phyloP scores from a whole-genome alignment of 768 basidiomycete genomes.

The Phylloporus arenicola region DNA sequence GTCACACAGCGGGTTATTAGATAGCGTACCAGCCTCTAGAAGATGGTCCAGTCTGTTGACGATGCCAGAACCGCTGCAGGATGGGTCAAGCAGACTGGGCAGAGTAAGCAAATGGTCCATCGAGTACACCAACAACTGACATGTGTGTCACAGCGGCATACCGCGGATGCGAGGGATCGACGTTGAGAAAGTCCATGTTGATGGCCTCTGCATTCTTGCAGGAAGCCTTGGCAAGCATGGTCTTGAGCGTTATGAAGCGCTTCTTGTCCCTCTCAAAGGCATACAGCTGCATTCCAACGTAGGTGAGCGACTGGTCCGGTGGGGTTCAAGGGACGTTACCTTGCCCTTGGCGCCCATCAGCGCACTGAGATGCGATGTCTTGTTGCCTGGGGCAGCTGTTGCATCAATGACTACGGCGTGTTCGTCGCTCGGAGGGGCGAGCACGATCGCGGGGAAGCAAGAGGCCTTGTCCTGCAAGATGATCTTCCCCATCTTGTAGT shows the following conservation, averaged over 20 bases:
- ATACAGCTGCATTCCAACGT: conserved; percentile 46
- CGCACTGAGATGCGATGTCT: conserved; percentile 90
- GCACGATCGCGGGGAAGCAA: conserved; percentile 87
- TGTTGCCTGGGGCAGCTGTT: conserved; percentile 96
- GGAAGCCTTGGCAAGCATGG: conserved; percentile 80
- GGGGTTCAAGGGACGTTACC: conserved; percentile 34
- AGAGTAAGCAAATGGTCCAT: not conserved
- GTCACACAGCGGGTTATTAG: conserved; percentile 1
- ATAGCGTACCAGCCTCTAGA: conserved; percentile 57
- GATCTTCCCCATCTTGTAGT: conserved; percentile 73
- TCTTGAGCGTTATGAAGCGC: conserved; percentile 76
- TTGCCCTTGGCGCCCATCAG: conserved; percentile 80
- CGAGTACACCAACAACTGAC: conserved; percentile 40
- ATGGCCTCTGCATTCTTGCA: conserved; percentile 76
- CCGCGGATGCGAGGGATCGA: conserved; percentile 60
- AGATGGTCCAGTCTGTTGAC: conserved; percentile 86
- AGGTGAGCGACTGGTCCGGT: not conserved
- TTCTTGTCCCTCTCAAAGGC: conserved; percentile 87
- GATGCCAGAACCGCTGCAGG: conserved; percentile 93
- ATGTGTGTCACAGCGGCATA: conserved; percentile 78
- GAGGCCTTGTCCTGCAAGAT: conserved; percentile 98
- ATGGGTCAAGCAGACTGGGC: conserved; percentile 83
- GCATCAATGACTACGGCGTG: conserved; percentile 76
- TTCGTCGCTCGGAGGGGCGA: conserved; percentile 59
- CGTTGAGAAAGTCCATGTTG: conserved; percentile 77